Evolutionary conservation across 805 yeast genomes (phyloP), one percentile per base, ranked within the genome.

Genomic region (Limtongozyma cylindracea): DNA sequence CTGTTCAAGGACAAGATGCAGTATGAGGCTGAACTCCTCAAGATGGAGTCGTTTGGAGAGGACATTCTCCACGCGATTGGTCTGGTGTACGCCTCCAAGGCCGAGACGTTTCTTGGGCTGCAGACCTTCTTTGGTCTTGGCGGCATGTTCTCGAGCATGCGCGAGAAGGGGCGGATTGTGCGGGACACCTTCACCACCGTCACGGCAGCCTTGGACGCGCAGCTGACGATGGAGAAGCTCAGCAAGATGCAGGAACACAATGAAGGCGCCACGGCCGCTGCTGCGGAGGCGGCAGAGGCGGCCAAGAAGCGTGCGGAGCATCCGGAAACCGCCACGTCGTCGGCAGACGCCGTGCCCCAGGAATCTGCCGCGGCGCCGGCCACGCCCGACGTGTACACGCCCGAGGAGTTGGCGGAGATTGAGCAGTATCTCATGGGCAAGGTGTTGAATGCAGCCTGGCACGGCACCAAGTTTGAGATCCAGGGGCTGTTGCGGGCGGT

Each of bases 381-480:
- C 17, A 16, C n/a, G 6, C 58, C 58, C 1, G 47, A 42, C 15
- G 47, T 46, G 26, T 56, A 52, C 28, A 40, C 71, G 1, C 52
- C 53, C 3, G 74, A 66, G 30, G 71, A 66, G 24, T 28, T 66
- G 12, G 77, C 76, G 3, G 71, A 68, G 27, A 57, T 67, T 51
- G 84, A 73, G 35, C 67, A 71, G 38, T 52, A 67, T 16, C 45
- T 74, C 30, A 66, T 72, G 54, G 88, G 84, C 11, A 74, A 73
- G 39, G 74, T 73, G 11, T 45, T 74, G 17, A 70, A 74, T 6
- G 84, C 82, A 3, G 88, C 88, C 6, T 74, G 91, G 91, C 64
- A 65, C 8, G 78, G 84, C 0, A 66, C 82, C 8, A 69, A 61
- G 35, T 72, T 65, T 37, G 91, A 74, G 39, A 73, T 74, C 23